phyloP scores from a whole-genome alignment of 176 grass and related monocot species.

The Coix lacrymajobi region DNA sequence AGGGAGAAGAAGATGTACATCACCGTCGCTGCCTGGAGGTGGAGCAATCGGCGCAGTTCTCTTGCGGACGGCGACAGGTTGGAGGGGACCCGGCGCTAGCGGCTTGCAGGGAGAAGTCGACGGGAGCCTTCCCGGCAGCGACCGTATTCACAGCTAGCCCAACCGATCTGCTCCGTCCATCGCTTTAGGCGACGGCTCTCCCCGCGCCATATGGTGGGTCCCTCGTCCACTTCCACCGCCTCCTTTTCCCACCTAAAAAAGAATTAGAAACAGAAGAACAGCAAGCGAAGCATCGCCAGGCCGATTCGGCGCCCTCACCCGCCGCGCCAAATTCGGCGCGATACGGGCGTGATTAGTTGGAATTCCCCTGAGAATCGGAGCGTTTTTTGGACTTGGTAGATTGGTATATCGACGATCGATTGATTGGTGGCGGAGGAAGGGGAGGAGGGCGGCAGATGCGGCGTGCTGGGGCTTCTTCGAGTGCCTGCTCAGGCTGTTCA shows the following conservation, averaged over 20 bases:
- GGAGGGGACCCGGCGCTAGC: too few relatives aligned
- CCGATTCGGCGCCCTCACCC: background rate
- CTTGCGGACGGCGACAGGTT: too few relatives aligned
- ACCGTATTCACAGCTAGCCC: background rate
- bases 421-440: background rate
- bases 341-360: too few relatives aligned
- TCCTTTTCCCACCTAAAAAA: background rate
- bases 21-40: too few relatives aligned
- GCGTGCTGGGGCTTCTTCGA: conserved; percentile 76
- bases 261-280: background rate
- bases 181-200: background rate
- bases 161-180: conserved; percentile 15
- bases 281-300: conserved; percentile 11
- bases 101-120: too few relatives aligned
- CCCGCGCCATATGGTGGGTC: conserved; percentile 14
- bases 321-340: background rate
- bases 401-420: background rate
- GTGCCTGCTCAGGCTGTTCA: conserved; percentile 83
- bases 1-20: too few relatives aligned
- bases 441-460: conserved; percentile 34
- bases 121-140: too few relatives aligned
- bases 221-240: background rate
- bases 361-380: conserved; percentile 13
- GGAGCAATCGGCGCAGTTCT: too few relatives aligned
- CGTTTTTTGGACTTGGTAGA: background rate